Evolutionary conservation across 1,139 yeast genomes (phyloP).

Genomic region (Nakaseomyces glabratus): DNA sequence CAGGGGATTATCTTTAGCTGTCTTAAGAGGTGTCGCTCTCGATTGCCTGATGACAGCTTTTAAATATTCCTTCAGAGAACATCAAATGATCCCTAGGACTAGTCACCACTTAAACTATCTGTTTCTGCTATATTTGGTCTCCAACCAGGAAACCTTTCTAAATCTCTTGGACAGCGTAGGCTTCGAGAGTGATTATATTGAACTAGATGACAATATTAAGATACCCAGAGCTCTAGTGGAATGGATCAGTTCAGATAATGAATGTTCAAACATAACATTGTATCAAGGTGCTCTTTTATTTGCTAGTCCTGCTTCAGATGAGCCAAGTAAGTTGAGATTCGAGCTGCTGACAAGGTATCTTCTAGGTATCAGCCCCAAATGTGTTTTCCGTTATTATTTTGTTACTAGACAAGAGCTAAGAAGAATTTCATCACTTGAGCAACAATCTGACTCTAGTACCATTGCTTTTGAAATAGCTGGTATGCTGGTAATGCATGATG

Average conservation of each 20-base stretch:
- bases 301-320: constrained; percentile 42
- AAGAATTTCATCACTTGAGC: constrained; percentile 28
- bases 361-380: constrained; percentile 32
- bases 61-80: constrained; percentile 35
- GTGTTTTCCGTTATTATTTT: constrained; percentile 39
- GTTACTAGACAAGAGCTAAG: constrained; percentile 39
- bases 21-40: constrained; percentile 47
- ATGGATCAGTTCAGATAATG: constrained; percentile 38
- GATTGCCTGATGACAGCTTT: constrained; percentile 44
- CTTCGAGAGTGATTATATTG: constrained; percentile 31
- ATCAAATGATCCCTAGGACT: constrained; percentile 11
- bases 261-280: constrained; percentile 40
- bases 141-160: constrained; percentile 43
- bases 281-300: constrained; percentile 48
- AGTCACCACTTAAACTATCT: constrained; percentile 38
- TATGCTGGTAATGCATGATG: constrained; percentile 27
- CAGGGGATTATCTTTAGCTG: constrained; percentile 58
- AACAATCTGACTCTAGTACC: constrained; percentile 23
- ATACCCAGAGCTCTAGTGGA: constrained; percentile 45
- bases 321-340: constrained; percentile 45
- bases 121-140: constrained; percentile 46
- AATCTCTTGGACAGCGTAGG: constrained; percentile 41
- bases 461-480: constrained; percentile 31
- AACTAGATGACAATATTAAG: constrained; percentile 33
- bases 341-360: constrained; percentile 41